Percentiles rank a stretch among this genome's conserved stretches.
phyloP scores from a whole-genome alignment of 768 basidiomycete genomes.

The Tylopilus subfusipes region DNA sequence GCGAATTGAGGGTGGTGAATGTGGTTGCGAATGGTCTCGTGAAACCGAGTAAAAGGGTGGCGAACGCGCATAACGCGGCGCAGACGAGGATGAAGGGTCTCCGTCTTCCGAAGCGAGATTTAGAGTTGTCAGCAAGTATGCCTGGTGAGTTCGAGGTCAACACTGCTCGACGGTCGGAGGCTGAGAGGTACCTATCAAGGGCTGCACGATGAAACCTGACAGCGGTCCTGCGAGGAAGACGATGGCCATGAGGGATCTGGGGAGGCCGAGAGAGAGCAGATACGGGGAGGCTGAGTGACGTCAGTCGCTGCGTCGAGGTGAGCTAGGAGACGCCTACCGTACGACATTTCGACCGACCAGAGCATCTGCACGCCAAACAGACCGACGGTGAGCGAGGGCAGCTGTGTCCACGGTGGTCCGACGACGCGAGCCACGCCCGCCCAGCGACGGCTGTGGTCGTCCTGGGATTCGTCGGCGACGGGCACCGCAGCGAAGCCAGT shows the following conservation, averaged over 20 bases:
- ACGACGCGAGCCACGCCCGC: constrained; percentile 55
- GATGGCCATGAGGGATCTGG: constrained; percentile 81
- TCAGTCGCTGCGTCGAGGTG: not conserved
- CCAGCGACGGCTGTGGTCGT: constrained; percentile 37
- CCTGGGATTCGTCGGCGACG: constrained; percentile 41
- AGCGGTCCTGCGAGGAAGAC: constrained; percentile 93
- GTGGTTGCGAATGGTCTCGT: constrained; percentile 2
- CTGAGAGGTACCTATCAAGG: constrained; percentile 62
- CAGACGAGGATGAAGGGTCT: constrained; percentile 82
- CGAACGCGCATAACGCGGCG: constrained; percentile 57
- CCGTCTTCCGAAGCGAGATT: constrained; percentile 78
- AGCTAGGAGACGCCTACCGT: constrained; percentile 42
- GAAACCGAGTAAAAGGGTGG: constrained; percentile 32
- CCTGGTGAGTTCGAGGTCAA: constrained; percentile 26
- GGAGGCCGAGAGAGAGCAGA: constrained; percentile 81
- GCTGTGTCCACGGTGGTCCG: constrained; percentile 64
- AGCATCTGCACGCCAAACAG: constrained; percentile 83
- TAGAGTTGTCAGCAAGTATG: constrained; percentile 79
- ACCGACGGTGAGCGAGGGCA: constrained; percentile 73
- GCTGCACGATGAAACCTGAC: constrained; percentile 88
- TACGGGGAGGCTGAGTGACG: constrained; percentile 68
- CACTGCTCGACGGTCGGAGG: not conserved
- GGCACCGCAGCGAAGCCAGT: constrained; percentile 51
- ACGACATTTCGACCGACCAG: constrained; percentile 95
- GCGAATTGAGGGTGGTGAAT: constrained; percentile 1